These are phyloP conservation scores for Cnidoscolus chayamansa DNA, from an alignment of 441 rosid species.

Conservation along the genomic window DNA sequence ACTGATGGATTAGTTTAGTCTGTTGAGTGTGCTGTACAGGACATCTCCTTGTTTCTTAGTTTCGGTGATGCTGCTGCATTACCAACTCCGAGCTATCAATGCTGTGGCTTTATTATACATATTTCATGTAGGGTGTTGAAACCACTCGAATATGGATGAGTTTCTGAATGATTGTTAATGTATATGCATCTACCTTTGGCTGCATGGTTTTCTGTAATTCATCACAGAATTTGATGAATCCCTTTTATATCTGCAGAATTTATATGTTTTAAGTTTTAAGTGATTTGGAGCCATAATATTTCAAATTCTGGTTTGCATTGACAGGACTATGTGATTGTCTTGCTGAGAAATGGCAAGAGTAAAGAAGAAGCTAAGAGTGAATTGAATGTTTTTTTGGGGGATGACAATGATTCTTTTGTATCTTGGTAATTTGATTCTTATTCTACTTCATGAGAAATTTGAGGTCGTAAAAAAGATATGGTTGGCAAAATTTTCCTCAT, in stretches of 20 bases:
- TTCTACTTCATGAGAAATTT: constrained; percentile 10
- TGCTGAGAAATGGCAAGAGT: constrained; percentile 82
- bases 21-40: background rate
- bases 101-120: background rate
- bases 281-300: constrained; percentile 1
- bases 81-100: background rate
- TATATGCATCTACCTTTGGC: too few species aligned
- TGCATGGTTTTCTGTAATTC: background rate
- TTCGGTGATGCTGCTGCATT: background rate
- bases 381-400: constrained; percentile 87
- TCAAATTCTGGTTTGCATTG: constrained; percentile 25
- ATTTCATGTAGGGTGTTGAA: background rate
- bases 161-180: background rate
- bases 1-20: too few species aligned
- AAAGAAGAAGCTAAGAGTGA: constrained; percentile 86
- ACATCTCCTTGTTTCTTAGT: background rate
- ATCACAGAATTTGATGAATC: too few species aligned
- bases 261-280: background rate
- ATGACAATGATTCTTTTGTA: constrained; percentile 79
- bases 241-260: too few species aligned
- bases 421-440: constrained; percentile 54
- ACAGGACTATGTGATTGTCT: constrained; percentile 93
- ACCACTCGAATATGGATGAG: background rate
- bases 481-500: constrained; percentile 1
- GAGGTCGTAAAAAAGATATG: background rate